phyloP scores from a whole-genome alignment of 202 grass and related monocot genomes.

The Zizania palustris region DNA sequence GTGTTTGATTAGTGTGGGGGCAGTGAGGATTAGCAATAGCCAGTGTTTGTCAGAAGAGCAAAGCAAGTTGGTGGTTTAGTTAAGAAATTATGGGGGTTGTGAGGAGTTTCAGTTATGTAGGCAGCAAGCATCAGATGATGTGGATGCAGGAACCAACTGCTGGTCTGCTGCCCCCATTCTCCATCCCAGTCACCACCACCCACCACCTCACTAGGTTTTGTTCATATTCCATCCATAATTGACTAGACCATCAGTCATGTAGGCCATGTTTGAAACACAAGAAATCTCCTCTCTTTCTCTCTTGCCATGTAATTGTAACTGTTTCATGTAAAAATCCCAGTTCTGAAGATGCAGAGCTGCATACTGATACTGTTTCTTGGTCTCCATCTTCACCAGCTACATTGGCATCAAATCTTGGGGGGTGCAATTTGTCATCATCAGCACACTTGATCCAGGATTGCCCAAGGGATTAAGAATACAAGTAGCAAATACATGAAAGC shows the following conservation, averaged over 20 bases:
- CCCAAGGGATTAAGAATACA: not conserved
- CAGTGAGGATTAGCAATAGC: conserved; percentile 28
- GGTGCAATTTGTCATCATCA: not conserved
- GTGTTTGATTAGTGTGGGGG: conserved; percentile 26
- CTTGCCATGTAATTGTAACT: not conserved
- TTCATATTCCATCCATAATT: not conserved
- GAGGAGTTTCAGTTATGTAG: not conserved
- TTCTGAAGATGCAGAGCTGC: not conserved
- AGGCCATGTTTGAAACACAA: not conserved
- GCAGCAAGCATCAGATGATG: conserved; percentile 39
- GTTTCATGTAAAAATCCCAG: not conserved
- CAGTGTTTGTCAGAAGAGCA: conserved; percentile 43
- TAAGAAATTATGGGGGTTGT: not conserved
- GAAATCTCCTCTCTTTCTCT: not conserved
- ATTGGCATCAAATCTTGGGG: not conserved
- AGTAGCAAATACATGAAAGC: not conserved
- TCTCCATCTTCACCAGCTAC: conserved; percentile 9
- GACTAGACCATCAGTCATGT: not conserved
- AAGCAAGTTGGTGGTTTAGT: conserved; percentile 31
- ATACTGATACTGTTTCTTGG: not conserved
- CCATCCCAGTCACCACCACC: conserved; percentile 38
- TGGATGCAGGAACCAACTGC: conserved; percentile 40
- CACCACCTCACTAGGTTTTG: conserved; percentile 21
- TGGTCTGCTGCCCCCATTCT: conserved; percentile 31
- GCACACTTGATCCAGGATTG: not conserved